These are phyloP conservation scores for Skeletonema tropicum DNA, from an alignment of 108 stramenopile genomes.

Conservation along the genomic window DNA sequence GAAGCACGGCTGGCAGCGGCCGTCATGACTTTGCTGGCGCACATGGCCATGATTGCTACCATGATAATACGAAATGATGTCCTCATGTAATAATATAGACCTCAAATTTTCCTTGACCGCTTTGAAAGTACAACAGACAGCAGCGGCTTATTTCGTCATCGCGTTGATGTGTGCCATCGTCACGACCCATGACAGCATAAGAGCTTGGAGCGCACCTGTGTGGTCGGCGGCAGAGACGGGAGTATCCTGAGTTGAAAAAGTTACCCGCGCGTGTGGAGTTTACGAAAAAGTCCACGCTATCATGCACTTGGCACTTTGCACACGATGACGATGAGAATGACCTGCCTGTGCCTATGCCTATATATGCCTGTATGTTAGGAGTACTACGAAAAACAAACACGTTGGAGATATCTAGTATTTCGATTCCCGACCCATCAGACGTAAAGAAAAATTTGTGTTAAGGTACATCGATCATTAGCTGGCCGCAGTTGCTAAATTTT, in stretches of 20 bases:
- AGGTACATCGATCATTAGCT: no score
- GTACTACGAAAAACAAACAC: no score
- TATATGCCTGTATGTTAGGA: no score
- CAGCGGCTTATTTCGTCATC: not conserved
- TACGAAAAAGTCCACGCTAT: not conserved
- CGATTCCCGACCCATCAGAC: no score
- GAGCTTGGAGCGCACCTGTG: no score
- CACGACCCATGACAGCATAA: no score
- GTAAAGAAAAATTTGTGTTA: no score
- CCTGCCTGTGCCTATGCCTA: no score
- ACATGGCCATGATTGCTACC: constrained; percentile 3
- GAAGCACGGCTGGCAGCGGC: not conserved
- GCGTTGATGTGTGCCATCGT: not conserved
- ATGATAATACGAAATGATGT: not conserved
- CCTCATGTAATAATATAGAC: not conserved
- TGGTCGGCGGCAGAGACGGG: not conserved
- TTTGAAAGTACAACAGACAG: not conserved
- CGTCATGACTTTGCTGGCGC: constrained; percentile 3
- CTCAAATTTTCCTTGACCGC: not conserved
- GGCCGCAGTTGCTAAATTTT: no score
- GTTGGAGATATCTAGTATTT: no score
- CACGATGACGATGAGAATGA: no score
- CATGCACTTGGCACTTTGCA: no score
- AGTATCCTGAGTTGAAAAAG: not conserved
- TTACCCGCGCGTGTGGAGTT: not conserved